Percentiles rank a stretch among this genome's conserved stretches.
phyloP scores from a whole-genome alignment of 1,284 basidiomycete genomes.

The Ustilago hordei region DNA sequence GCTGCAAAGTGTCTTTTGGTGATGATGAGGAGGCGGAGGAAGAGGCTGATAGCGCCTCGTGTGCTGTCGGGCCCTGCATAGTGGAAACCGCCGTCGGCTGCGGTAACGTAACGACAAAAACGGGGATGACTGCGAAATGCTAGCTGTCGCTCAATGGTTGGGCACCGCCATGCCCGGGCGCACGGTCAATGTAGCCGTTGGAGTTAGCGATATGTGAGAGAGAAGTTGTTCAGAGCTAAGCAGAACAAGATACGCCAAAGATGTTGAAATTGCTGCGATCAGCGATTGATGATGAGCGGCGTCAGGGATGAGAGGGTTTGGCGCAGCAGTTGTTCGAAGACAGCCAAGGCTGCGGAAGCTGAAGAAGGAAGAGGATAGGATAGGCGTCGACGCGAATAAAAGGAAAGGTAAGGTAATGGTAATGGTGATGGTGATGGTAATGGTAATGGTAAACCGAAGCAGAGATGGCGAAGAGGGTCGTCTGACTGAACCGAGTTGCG shows the following conservation, averaged over 20 bases:
- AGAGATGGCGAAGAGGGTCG: background rate
- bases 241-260: background rate
- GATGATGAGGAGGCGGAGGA: conserved; percentile 21
- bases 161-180: conserved; percentile 25
- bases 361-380: background rate
- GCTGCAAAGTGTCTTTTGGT: conserved; percentile 13
- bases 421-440: too few species aligned
- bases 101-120: background rate
- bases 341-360: background rate
- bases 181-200: conserved; percentile 4
- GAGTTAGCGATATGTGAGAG: background rate
- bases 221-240: background rate
- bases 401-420: too few species aligned
- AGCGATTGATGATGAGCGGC: too few species aligned
- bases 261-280: too few species aligned
- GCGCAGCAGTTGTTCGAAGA: too few species aligned
- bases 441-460: background rate
- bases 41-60: conserved; percentile 11
- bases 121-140: conserved; percentile 14
- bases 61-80: conserved; percentile 18
- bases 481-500: background rate
- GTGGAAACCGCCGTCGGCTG: background rate
- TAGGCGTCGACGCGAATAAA: too few species aligned
- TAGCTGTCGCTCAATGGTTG: conserved; percentile 13
- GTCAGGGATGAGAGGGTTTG: too few species aligned